Evolutionary conservation across 768 basidiomycete genomes (phyloP).

Genomic region (Boletus rubescentipes): DNA sequence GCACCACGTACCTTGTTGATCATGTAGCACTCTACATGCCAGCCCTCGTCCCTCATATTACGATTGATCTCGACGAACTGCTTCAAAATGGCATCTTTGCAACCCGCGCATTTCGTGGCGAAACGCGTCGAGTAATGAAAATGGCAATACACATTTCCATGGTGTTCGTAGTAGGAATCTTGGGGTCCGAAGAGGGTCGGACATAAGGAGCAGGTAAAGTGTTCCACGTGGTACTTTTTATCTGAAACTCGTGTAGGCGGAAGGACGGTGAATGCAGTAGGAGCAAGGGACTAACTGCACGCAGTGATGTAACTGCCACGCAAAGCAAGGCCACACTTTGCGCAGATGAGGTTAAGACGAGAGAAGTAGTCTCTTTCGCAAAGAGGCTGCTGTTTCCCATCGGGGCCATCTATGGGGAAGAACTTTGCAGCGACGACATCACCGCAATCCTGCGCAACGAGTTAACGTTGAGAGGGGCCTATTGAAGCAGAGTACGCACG

Average conservation of each 20-base stretch:
- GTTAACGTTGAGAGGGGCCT: neutral
- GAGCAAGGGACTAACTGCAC: constrained; percentile 68
- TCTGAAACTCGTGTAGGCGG: constrained; percentile 46
- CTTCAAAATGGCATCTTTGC: constrained; percentile 95
- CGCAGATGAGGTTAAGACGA: constrained; percentile 93
- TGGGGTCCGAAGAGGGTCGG: constrained; percentile 95
- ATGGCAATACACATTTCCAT: constrained; percentile 97
- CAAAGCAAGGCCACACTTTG: constrained; percentile 91
- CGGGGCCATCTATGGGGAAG: constrained; percentile 94
- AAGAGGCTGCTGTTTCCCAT: constrained; percentile 88
- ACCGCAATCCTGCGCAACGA: constrained; percentile 76
- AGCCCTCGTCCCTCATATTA: constrained; percentile 97
- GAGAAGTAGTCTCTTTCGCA: constrained; percentile 99
- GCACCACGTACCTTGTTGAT: constrained; percentile 83
- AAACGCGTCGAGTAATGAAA: constrained; percentile 99
- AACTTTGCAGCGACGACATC: constrained; percentile 97
- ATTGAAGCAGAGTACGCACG: constrained; percentile 49
- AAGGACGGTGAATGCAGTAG: neutral
- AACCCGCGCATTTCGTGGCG: constrained; percentile 97
- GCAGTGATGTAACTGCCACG: constrained; percentile 99
- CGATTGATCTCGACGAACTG: constrained; percentile 99
- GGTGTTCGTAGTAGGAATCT: constrained; percentile 99
- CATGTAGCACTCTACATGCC: constrained; percentile 99
- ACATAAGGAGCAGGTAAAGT: constrained; percentile 98
- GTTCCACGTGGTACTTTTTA: constrained; percentile 99